Conservation (phyloP, 2,329 filamentous ascomycete genomes). For the Domatiomyces catenatus region DNA sequence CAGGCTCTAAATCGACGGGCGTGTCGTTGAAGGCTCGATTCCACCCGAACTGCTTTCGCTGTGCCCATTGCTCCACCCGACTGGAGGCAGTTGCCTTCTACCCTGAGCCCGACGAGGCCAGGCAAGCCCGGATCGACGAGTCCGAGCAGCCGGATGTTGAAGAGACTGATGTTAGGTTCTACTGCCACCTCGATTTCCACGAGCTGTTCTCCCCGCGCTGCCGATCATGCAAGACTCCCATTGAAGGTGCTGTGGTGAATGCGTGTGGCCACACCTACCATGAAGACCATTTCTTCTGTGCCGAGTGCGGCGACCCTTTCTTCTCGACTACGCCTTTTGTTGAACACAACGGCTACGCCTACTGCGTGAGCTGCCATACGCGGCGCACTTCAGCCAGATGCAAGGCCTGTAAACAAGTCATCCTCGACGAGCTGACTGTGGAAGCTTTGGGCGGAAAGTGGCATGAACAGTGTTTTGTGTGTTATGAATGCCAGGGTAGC, state of each 20-base stretch:
- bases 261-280: slow-evolving; percentile 95
- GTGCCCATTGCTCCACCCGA: slow-evolving; percentile 69
- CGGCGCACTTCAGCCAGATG: slow-evolving; percentile 84
- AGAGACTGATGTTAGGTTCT: slow-evolving; percentile 57
- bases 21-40: slow-evolving; percentile 41
- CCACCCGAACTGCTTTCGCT: slow-evolving; percentile 85
- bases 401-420: slow-evolving; percentile 64
- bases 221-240: slow-evolving; percentile 91
- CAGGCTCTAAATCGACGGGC: slow-evolving; percentile 35
- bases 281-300: slow-evolving; percentile 95
- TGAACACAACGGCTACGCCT: slow-evolving; percentile 94
- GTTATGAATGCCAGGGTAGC: slow-evolving; percentile 47
- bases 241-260: slow-evolving; percentile 85
- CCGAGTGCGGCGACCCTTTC: slow-evolving; percentile 81
- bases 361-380: slow-evolving; percentile 88
- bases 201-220: slow-evolving; percentile 84
- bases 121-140: slow-evolving; percentile 54
- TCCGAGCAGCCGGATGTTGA: slow-evolving; percentile 37
- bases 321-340: slow-evolving; percentile 61
- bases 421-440: slow-evolving; percentile 80
- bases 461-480: slow-evolving; percentile 86
- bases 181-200: slow-evolving; percentile 97
- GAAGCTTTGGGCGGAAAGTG: slow-evolving; percentile 81
- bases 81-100: slow-evolving; percentile 95
- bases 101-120: slow-evolving; percentile 64